Evolutionary conservation across 108 stramenopile species (phyloP).

Genomic region (Chaetoceros muelleri): DNA sequence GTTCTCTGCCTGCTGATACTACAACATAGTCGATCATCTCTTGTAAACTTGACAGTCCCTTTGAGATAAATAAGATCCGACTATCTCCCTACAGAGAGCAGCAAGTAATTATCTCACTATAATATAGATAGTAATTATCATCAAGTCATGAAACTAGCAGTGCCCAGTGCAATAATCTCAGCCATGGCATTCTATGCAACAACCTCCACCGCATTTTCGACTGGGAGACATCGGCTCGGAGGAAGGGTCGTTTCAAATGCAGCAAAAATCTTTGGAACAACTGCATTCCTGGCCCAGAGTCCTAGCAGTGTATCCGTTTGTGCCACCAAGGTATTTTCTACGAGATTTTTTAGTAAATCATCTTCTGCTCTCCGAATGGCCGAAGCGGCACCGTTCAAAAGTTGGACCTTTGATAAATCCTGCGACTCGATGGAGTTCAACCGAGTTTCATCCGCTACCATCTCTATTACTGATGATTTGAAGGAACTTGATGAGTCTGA

Average conservation of each 20-base stretch:
- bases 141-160: not conserved
- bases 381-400: conserved; percentile 14
- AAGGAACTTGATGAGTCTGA: conserved; percentile 44
- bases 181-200: not conserved
- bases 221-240: not conserved
- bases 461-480: conserved; percentile 14
- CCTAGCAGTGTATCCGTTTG: not conserved
- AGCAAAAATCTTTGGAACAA: not conserved
- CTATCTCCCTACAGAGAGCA: too few species aligned
- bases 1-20: too few species aligned
- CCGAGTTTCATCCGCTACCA: conserved; percentile 18
- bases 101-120: not conserved
- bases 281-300: not conserved
- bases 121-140: not conserved
- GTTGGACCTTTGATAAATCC: conserved; percentile 72
- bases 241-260: not conserved
- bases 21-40: too few species aligned
- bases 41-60: too few species aligned
- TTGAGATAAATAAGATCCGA: too few species aligned
- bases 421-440: conserved; percentile 73
- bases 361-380: conserved; percentile 13
- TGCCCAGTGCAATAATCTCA: not conserved
- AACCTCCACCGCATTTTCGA: not conserved
- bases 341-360: not conserved
- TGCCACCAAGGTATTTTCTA: not conserved